Percentiles rank a stretch among this genome's conserved stretches.
These are phyloP conservation scores for Pisolithus albus DNA, from an alignment of 768 basidiomycete genomes.

Conservation along the genomic window DNA sequence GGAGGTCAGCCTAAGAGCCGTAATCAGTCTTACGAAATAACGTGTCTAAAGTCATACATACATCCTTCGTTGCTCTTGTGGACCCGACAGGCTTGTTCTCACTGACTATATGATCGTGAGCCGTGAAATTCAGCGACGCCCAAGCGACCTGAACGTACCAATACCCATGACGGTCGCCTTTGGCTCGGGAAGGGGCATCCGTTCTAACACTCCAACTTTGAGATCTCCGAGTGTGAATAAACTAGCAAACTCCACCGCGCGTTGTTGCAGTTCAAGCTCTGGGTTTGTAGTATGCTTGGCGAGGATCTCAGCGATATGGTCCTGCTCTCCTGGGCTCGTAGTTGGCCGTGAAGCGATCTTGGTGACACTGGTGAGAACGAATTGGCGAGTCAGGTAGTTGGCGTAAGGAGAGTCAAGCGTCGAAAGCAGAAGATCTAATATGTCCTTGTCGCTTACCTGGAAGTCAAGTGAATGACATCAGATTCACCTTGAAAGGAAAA, in stretches of 20 bases:
- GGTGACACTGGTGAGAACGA: slow-evolving; percentile 81
- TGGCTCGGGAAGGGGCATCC: slow-evolving; percentile 98
- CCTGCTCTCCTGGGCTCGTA: slow-evolving; percentile 59
- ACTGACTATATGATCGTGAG: slow-evolving; percentile 52
- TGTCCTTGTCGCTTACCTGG: slow-evolving; percentile 75
- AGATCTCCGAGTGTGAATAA: slow-evolving; percentile 75
- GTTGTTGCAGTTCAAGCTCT: slow-evolving; percentile 92
- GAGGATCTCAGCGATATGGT: slow-evolving; percentile 71
- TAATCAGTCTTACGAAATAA: slow-evolving; percentile 1
- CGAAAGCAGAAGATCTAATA: slow-evolving; percentile 80
- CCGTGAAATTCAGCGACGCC: not conserved
- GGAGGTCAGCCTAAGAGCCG: slow-evolving; percentile 52
- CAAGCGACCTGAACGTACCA: slow-evolving; percentile 41
- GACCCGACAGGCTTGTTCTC: slow-evolving; percentile 97
- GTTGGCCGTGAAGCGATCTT: slow-evolving; percentile 83
- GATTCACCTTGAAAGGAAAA: not conserved
- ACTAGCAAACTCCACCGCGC: slow-evolving; percentile 90
- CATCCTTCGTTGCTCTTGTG: slow-evolving; percentile 70
- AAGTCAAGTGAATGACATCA: not conserved
- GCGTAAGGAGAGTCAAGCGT: slow-evolving; percentile 91
- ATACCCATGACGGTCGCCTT: slow-evolving; percentile 95
- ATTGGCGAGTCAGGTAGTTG: slow-evolving; percentile 87
- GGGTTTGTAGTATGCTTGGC: slow-evolving; percentile 80
- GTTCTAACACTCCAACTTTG: slow-evolving; percentile 80
- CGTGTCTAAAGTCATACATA: slow-evolving; percentile 23